Percentiles rank a stretch among this genome's conserved stretches.
Conservation (phyloP, 2,329 filamentous ascomycete species). For the Alternaria sp. region DNA sequence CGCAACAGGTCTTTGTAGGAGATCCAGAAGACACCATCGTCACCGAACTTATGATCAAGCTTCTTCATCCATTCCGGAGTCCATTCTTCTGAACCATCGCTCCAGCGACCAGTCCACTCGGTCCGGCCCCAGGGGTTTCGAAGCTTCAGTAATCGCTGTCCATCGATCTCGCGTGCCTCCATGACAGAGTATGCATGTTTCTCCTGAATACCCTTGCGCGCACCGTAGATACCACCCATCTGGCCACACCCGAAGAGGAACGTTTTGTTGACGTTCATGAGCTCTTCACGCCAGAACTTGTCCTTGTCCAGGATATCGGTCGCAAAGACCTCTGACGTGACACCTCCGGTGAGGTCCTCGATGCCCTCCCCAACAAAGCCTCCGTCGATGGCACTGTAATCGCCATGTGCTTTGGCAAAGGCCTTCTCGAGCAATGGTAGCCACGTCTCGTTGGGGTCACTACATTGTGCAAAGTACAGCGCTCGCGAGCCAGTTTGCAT, state of each 20-base stretch:
- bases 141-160: constrained; percentile 57
- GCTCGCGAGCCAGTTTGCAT: constrained; percentile 80
- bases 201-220: constrained; percentile 58
- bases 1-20: constrained; percentile 66
- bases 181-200: constrained; percentile 68
- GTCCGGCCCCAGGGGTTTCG: constrained; percentile 84
- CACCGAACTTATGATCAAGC: constrained; percentile 77
- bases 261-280: constrained; percentile 80
- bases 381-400: constrained; percentile 78
- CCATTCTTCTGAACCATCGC: constrained; percentile 85
- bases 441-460: constrained; percentile 83
- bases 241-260: constrained; percentile 80
- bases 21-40: constrained; percentile 75
- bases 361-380: constrained; percentile 74
- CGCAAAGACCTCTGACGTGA: constrained; percentile 73
- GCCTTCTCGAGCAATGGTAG: constrained; percentile 82
- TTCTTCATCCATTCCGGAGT: constrained; percentile 79
- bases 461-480: constrained; percentile 80
- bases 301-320: constrained; percentile 80
- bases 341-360: constrained; percentile 71
- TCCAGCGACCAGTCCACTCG: constrained; percentile 85
- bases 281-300: constrained; percentile 82
- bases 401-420: constrained; percentile 84
- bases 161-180: constrained; percentile 68
- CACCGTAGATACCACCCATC: constrained; percentile 69